Conservation (phyloP, 768 basidiomycete genomes). For the Mycena maculata region DNA sequence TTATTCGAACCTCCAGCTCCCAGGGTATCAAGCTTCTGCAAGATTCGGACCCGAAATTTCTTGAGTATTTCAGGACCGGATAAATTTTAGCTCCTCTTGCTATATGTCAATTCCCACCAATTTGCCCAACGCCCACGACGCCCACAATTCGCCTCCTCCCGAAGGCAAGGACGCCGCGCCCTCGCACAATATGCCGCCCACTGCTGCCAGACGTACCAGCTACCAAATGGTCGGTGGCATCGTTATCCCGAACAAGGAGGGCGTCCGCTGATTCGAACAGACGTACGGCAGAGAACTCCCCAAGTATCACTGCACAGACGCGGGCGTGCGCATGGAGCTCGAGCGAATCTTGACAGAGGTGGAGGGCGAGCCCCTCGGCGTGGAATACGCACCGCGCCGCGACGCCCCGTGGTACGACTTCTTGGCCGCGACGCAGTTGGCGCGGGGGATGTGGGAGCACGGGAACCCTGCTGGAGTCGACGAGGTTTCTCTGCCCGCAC, state of each 20-base stretch:
- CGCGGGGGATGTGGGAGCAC: constrained; percentile 17
- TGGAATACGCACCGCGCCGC: constrained; percentile 24
- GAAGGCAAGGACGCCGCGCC: background rate
- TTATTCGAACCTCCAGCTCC: constrained; percentile 3
- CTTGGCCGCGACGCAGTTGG: constrained; percentile 20
- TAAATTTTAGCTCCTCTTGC: constrained; percentile 4
- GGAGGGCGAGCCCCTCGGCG: constrained; percentile 18
- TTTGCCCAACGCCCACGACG: background rate
- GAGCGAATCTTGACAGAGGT: constrained; percentile 7
- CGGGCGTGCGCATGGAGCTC: constrained; percentile 17
- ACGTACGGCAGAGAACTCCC: constrained; percentile 18
- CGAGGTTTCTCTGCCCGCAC: constrained; percentile 4
- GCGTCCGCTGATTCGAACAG: constrained; percentile 21
- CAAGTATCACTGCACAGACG: constrained; percentile 13
- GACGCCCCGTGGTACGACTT: constrained; percentile 22
- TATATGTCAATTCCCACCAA: background rate
- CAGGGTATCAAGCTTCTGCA: background rate
- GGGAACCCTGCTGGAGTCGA: background rate
- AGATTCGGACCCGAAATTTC: constrained; percentile 2
- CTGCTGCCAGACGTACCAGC: background rate
- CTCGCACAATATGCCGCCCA: background rate
- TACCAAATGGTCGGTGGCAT: too few species aligned
- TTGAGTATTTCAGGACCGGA: background rate
- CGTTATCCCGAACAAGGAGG: constrained; percentile 16
- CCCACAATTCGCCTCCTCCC: background rate